A percentile compares a stretch with the other conserved stretches of the same genome.
These are phyloP conservation scores for Phaeosphaeria sp. DNA, from an alignment of 2,329 filamentous ascomycete genomes.

Conservation along the genomic window DNA sequence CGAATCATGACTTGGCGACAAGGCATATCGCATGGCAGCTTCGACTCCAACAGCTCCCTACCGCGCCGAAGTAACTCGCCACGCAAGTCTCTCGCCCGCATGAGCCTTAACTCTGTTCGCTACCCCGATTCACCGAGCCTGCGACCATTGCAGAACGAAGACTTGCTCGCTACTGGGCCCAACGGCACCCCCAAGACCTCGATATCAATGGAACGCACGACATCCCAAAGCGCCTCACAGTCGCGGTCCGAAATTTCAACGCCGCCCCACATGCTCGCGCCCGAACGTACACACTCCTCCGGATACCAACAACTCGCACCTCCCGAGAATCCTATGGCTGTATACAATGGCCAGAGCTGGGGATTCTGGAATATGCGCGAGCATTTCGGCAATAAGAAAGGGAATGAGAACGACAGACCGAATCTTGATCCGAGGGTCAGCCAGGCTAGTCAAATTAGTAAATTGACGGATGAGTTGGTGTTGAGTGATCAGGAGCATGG, in stretches of 20 bases:
- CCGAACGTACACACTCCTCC: constrained; percentile 10
- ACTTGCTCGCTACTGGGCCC: constrained; percentile 21
- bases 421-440: constrained; percentile 51
- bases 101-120: constrained; percentile 23
- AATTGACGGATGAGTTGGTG: constrained; percentile 50
- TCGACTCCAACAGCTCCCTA: constrained; percentile 48
- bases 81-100: constrained; percentile 49
- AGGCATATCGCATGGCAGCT: constrained; percentile 62
- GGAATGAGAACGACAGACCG: constrained; percentile 30
- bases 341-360: constrained; percentile 60
- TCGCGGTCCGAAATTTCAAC: constrained; percentile 11
- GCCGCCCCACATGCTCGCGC: constrained; percentile 1
- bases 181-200: constrained; percentile 30
- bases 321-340: constrained; percentile 53
- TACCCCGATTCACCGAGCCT: constrained; percentile 28
- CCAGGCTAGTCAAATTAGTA: constrained; percentile 64
- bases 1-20: constrained; percentile 90
- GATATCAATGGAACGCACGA: constrained; percentile 20
- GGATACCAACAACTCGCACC: not conserved
- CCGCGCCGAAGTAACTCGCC: constrained; percentile 56
- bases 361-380: constrained; percentile 58
- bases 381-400: constrained; percentile 3
- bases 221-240: constrained; percentile 16
- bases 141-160: constrained; percentile 13
- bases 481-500: constrained; percentile 19